A percentile compares a stretch with the other conserved stretches of the same genome.
Evolutionary conservation across 345 rosid species (phyloP).

Genomic region (Populus tremula): DNA sequence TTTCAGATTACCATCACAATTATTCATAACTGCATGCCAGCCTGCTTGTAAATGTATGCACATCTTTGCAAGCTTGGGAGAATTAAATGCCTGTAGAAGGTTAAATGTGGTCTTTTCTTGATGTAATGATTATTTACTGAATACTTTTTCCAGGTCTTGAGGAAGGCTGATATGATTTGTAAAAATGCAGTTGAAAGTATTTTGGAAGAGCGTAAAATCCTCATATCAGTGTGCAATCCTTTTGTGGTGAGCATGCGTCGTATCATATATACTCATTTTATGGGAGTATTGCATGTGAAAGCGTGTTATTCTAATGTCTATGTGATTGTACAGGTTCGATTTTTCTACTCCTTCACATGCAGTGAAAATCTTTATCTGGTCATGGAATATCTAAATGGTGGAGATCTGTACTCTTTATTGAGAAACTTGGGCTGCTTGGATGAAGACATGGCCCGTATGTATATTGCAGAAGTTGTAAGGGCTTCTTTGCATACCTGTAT

Average conservation of each 20-base stretch:
- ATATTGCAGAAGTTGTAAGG: conserved; percentile 95
- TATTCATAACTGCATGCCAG: not conserved
- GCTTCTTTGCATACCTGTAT: conserved; percentile 15
- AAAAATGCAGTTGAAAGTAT: conserved; percentile 98
- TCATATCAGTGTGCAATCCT: conserved; percentile 90
- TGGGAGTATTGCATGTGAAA: conserved; percentile 5
- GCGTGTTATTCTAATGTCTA: conserved; percentile 21
- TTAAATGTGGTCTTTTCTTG: not conserved
- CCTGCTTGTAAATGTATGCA: not conserved
- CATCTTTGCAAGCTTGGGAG: not conserved
- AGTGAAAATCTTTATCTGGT: conserved; percentile 95
- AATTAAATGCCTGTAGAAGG: not conserved
- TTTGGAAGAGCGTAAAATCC: conserved; percentile 88
- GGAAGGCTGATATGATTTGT: conserved; percentile 93
- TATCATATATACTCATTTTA: conserved; percentile 9
- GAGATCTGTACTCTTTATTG: conserved; percentile 89
- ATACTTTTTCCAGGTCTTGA: conserved; percentile 61
- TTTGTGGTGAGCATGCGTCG: conserved; percentile 72
- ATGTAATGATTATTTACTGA: conserved; percentile 3
- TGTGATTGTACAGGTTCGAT: conserved; percentile 69
- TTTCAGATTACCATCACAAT: not conserved
- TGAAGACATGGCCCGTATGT: conserved; percentile 85
- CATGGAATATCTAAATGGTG: conserved; percentile 97
- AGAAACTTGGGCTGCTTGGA: conserved; percentile 91
- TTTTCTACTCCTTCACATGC: conserved; percentile 98